Percentiles rank a stretch among this genome's conserved stretches.
Evolutionary conservation across 2,329 filamentous ascomycete species (phyloP).

Genomic region (Tolypocladium endophyticum): DNA sequence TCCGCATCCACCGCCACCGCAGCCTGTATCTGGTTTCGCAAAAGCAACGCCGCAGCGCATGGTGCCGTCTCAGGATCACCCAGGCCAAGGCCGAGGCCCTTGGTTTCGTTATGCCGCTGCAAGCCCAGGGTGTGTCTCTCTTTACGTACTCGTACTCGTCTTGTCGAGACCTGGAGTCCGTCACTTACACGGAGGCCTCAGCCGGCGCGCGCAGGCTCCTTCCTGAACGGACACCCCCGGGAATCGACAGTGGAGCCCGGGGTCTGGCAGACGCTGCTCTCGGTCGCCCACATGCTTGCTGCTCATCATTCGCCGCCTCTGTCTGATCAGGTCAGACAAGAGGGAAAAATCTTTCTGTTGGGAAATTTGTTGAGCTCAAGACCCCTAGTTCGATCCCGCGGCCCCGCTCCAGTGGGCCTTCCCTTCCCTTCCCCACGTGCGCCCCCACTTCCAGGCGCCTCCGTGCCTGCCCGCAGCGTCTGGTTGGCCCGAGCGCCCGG

Average conservation of each 20-base stretch:
- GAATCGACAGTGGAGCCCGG: not conserved
- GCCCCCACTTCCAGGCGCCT: not conserved
- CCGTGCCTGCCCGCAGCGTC: not conserved
- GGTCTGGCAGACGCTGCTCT: not conserved
- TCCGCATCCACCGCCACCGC: not conserved
- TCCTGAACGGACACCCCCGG: not conserved
- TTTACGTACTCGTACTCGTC: not conserved
- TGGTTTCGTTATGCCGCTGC: not conserved
- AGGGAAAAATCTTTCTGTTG: conserved; percentile 18
- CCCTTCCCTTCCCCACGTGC: not conserved
- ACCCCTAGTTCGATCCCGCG: not conserved
- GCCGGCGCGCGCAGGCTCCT: not conserved
- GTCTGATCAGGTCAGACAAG: not conserved
- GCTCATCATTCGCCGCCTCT: not conserved
- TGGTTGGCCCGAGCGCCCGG: not conserved
- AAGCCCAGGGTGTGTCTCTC: not conserved
- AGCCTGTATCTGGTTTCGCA: not conserved
- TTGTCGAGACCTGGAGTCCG: not conserved
- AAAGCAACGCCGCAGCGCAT: not conserved
- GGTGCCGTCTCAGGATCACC: not conserved
- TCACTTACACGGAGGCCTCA: not conserved
- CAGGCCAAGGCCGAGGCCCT: not conserved
- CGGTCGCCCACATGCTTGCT: not conserved
- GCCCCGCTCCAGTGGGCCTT: not conserved
- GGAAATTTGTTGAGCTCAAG: conserved; percentile 24